Base-by-base conservation (phyloP, 306 rosid genomes). In the Crotalaria pallida region DNA sequence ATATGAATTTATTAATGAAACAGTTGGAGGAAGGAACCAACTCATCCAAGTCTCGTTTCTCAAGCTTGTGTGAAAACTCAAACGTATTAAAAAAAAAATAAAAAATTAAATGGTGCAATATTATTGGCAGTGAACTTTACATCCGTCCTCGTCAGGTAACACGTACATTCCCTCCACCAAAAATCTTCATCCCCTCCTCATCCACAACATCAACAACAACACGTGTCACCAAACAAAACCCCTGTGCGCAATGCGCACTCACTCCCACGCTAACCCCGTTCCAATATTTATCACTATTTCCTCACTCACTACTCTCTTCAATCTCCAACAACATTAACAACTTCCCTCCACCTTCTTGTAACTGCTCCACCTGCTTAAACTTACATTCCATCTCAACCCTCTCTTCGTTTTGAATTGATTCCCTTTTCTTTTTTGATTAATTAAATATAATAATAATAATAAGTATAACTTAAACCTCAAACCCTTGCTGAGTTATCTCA, bases 151-250 rank as follows among this genome's bases (percentile, higher is more conserved):
- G 18, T 7, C 58, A 17, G 31, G 70, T 68, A 48, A 75, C 44
- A 1, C 12, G 7, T 24, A 1, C 15, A 5, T 58, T 52, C 5
- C 58, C 58, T 58, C 24, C n/a, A 24, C 17, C 11, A 22, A 67
- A 26, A 29, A 57, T 58, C 75, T 19, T 50, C 15, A 4, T 38
- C n/a, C 10, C 62, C 59, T 27, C 38, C 71, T 7, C 5, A 29
- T 67, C 76, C 81, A 58, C 75, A 67, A 18, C 24, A 16, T 5
- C 3, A 12, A 41, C 27, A 64, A 77, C n/a, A n/a, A n/a, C n/a
- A 77, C 64, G 57, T 60, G 74, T 31, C 76, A 58, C 19, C 6
- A 29, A 47, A 57, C 19, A 4, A 31, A 56, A 24, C 6, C 1
- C 1, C 1, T 3, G 41, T 69, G 75, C 75, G 65, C 44, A 55